A percentile compares a stretch with the other conserved stretches of the same genome.
Evolutionary conservation across 257 asterid genomes (phyloP).

Genomic region (Solanum pennellii): DNA sequence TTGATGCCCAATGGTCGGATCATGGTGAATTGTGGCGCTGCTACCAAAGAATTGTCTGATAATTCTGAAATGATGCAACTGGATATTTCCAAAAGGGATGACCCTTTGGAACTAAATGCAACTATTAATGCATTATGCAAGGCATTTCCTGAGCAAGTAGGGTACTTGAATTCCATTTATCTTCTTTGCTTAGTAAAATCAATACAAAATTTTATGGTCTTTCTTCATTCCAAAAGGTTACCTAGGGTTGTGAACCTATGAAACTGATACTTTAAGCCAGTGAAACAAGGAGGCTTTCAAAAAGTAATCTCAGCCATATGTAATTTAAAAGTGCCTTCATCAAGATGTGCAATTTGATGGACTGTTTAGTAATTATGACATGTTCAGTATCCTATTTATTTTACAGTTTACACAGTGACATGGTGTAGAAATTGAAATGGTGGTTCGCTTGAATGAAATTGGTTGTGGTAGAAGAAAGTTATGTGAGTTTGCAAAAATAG

Average conservation of each 20-base stretch:
- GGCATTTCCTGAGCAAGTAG: conserved; percentile 69
- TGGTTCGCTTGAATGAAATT: neutral
- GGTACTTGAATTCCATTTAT: neutral
- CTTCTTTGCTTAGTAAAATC: neutral
- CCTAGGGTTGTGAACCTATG: neutral
- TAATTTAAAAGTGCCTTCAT: neutral
- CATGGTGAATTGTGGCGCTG: conserved; percentile 80
- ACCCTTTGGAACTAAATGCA: conserved; percentile 29
- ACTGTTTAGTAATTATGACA: neutral
- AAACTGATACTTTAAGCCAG: neutral
- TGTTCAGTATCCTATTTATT: neutral
- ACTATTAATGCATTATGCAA: conserved; percentile 48
- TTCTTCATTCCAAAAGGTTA: neutral
- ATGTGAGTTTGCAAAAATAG: neutral
- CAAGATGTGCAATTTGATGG: neutral
- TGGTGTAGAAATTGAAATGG: neutral
- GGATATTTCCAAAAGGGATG: neutral
- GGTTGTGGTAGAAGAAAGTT: neutral
- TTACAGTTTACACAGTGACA: neutral
- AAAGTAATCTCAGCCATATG: neutral
- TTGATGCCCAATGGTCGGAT: conserved; percentile 72
- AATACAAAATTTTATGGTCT: neutral
- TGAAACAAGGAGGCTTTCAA: neutral
- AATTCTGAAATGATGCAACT: neutral
- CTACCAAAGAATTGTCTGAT: conserved; percentile 10